Percentiles rank a stretch among this genome's conserved stretches.
Conservation (phyloP, 1,139 yeast species). For the Nakaseomyces delphensis region DNA sequence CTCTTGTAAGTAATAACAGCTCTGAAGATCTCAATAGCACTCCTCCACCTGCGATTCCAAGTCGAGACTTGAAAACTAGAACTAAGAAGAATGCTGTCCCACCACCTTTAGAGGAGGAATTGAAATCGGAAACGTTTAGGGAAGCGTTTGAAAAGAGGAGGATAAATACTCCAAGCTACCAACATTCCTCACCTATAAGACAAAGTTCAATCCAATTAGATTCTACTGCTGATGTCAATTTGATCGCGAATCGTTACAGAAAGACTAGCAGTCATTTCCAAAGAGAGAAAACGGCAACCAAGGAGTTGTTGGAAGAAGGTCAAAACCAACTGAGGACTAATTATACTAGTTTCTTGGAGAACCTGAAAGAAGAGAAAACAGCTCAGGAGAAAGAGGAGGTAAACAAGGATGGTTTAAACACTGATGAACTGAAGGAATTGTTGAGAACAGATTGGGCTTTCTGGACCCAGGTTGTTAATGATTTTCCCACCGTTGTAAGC, state of each 20-base stretch:
- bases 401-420: conserved; percentile 12
- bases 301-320: conserved; percentile 51
- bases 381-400: conserved; percentile 16
- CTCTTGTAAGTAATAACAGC: neutral
- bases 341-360: conserved; percentile 36
- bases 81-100: conserved; percentile 23
- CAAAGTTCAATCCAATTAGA: conserved; percentile 15
- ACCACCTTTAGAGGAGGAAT: conserved; percentile 30
- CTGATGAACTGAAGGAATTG: conserved; percentile 24
- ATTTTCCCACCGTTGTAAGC: conserved; percentile 59
- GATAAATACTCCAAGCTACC: conserved; percentile 1
- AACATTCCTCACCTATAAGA: conserved; percentile 10
- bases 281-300: conserved; percentile 31
- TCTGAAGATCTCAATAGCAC: neutral
- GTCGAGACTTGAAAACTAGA: neutral
- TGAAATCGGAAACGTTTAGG: conserved; percentile 24
- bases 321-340: conserved; percentile 53
- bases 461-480: conserved; percentile 75
- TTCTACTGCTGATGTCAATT: conserved; percentile 34
- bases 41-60: conserved; percentile 2
- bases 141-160: conserved; percentile 15
- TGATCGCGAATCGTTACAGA: conserved; percentile 36
- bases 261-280: conserved; percentile 33
- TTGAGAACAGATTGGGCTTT: conserved; percentile 70
- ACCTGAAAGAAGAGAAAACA: conserved; percentile 25